Percentiles rank a stretch among this genome's conserved stretches.
Evolutionary conservation across 441 rosid species (phyloP).

Genomic region (Iberis amara): DNA sequence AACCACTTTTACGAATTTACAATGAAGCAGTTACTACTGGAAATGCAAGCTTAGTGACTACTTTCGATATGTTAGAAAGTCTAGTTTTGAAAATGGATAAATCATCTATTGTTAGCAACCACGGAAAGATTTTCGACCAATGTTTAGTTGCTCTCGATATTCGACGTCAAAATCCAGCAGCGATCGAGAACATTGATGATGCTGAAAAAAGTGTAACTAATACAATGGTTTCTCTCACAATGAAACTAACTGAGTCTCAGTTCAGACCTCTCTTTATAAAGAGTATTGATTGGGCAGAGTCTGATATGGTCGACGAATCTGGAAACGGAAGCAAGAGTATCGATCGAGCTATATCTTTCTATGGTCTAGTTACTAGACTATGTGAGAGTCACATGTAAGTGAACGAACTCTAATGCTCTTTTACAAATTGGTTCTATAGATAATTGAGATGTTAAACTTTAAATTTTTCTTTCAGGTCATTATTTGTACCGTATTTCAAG

Average conservation of each 20-base stretch:
- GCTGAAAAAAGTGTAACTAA: constrained; percentile 67
- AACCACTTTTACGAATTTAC: constrained; percentile 65
- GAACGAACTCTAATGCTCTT: background rate
- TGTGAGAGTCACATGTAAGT: constrained; percentile 83
- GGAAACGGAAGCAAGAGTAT: constrained; percentile 36
- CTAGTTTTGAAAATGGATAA: constrained; percentile 71
- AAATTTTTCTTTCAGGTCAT: constrained; percentile 47
- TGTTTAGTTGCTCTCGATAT: constrained; percentile 88
- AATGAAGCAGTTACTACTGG: constrained; percentile 64
- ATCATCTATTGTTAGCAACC: constrained; percentile 54
- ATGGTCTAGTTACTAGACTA: constrained; percentile 69
- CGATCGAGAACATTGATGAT: constrained; percentile 51
- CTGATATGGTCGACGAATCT: constrained; percentile 45
- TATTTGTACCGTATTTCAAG: constrained; percentile 91
- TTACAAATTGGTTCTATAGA: background rate
- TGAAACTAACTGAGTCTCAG: constrained; percentile 92
- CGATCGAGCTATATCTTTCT: constrained; percentile 74
- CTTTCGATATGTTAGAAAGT: constrained; percentile 72
- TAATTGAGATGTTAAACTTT: background rate
- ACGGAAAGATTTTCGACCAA: constrained; percentile 67
- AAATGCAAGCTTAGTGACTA: constrained; percentile 64
- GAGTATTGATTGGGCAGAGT: constrained; percentile 85
- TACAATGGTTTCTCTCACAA: constrained; percentile 63
- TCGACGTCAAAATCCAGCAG: constrained; percentile 59
- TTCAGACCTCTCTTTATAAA: constrained; percentile 86